Evolutionary conservation across 805 yeast species (phyloP).

Genomic region (Torulaspora quercuum): DNA sequence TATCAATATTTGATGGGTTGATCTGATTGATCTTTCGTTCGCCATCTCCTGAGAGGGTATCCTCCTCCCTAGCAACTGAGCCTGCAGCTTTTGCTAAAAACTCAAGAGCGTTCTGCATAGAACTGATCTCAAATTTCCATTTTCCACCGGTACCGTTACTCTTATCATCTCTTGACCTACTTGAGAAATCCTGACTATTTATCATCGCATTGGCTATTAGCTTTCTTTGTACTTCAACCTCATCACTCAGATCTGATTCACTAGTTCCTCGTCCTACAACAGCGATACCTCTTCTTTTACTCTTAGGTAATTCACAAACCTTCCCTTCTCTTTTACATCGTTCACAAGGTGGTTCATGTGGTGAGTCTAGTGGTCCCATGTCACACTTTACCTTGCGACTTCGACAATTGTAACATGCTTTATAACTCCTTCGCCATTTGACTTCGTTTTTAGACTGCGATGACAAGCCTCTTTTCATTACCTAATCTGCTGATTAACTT

Average conservation of each 20-base stretch:
- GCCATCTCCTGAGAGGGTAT: slow-evolving; percentile 3
- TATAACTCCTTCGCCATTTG: slow-evolving; percentile 60
- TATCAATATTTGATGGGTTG: not conserved
- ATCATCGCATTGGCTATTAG: not conserved
- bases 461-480: no score
- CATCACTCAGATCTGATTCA: not conserved
- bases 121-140: slow-evolving; percentile 31
- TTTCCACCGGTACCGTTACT: slow-evolving; percentile 5
- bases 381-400: slow-evolving; percentile 83
- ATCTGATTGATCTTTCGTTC: not conserved
- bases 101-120: slow-evolving; percentile 60
- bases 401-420: slow-evolving; percentile 84
- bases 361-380: slow-evolving; percentile 69
- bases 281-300: slow-evolving; percentile 1
- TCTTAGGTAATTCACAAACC: slow-evolving; percentile 67
- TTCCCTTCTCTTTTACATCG: slow-evolving; percentile 79
- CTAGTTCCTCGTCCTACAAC: not conserved
- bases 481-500: no score
- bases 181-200: not conserved
- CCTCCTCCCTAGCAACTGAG: slow-evolving; percentile 62
- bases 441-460: no score
- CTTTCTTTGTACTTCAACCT: not conserved
- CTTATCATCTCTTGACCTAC: not conserved
- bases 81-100: slow-evolving; percentile 80
- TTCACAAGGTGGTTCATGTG: slow-evolving; percentile 77